Percentiles rank a stretch among this genome's conserved stretches.
Conservation (phyloP, 441 rosid genomes). For the Dalechampia spathulata region DNA sequence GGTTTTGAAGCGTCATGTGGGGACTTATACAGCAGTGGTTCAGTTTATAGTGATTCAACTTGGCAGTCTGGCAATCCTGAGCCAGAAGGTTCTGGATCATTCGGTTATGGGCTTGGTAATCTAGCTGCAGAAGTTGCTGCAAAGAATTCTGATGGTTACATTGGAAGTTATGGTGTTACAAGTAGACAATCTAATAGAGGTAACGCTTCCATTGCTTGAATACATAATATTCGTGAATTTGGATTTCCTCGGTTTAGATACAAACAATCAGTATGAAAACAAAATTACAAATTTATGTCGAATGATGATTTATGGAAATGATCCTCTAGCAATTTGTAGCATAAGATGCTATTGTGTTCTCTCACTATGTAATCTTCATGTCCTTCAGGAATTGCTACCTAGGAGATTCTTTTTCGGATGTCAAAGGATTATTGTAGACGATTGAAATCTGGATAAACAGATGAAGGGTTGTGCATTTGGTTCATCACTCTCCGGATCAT, state of each 20-base stretch:
- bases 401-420: constrained; percentile 40
- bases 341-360: constrained; percentile 4
- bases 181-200: constrained; percentile 93
- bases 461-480: constrained; percentile 31
- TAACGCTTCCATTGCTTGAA: too few species aligned
- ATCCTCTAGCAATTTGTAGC: too few species aligned
- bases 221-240: too few species aligned
- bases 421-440: constrained; percentile 35
- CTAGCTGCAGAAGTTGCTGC: constrained; percentile 60
- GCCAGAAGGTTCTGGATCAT: constrained; percentile 54
- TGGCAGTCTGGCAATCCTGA: constrained; percentile 65
- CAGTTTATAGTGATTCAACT: constrained; percentile 59
- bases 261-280: too few species aligned
- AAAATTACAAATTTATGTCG: too few species aligned
- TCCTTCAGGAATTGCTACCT: constrained; percentile 61
- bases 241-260: too few species aligned
- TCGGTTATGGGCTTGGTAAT: constrained; percentile 62
- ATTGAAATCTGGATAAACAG: constrained; percentile 25
- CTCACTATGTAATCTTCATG: neutral
- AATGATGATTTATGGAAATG: too few species aligned
- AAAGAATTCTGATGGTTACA: constrained; percentile 78
- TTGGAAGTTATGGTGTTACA: constrained; percentile 79
- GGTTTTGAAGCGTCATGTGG: constrained; percentile 60
- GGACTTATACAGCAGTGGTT: constrained; percentile 56
- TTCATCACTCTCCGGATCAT: constrained; percentile 23